Percentiles rank a stretch among this genome's conserved stretches.
Conservation (phyloP, 2,329 filamentous ascomycete species). For the Cladosporium sp. region DNA sequence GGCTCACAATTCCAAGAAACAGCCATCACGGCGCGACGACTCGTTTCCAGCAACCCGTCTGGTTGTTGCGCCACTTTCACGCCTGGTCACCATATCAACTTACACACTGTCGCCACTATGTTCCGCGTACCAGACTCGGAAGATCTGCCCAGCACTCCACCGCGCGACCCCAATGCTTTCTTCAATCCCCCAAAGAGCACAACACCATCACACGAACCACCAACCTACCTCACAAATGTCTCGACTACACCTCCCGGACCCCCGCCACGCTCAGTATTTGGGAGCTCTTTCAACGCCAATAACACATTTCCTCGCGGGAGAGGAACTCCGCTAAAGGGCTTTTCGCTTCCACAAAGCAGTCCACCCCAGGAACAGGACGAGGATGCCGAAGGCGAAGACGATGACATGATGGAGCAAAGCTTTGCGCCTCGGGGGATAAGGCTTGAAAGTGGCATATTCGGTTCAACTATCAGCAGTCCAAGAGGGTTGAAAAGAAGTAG, state of each 20-base stretch:
- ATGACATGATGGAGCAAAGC: constrained; percentile 26
- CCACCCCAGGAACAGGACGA: constrained; percentile 31
- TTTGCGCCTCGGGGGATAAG: constrained; percentile 7
- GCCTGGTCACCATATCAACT: neutral
- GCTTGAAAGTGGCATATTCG: constrained; percentile 14
- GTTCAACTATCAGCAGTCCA: constrained; percentile 22
- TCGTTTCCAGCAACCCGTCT: neutral
- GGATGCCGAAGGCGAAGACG: constrained; percentile 29
- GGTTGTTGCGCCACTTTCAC: neutral
- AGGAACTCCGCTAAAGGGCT: constrained; percentile 25
- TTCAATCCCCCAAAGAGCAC: constrained; percentile 30
- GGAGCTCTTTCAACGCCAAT: constrained; percentile 29
- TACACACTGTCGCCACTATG: constrained; percentile 13
- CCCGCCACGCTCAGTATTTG: constrained; percentile 33
- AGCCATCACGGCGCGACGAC: neutral
- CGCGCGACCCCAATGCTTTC: constrained; percentile 20
- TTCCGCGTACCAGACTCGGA: constrained; percentile 17
- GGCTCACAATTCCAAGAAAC: neutral
- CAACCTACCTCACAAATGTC: constrained; percentile 27
- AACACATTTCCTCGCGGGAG: constrained; percentile 28
- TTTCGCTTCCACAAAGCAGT: constrained; percentile 35
- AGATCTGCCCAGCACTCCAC: constrained; percentile 25
- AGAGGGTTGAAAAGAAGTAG: constrained; percentile 37
- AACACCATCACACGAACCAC: constrained; percentile 34
- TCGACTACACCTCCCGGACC: constrained; percentile 34